phyloP scores from a whole-genome alignment of 495 filamentous ascomycete genomes.

The Aspergillus haitiensis region DNA sequence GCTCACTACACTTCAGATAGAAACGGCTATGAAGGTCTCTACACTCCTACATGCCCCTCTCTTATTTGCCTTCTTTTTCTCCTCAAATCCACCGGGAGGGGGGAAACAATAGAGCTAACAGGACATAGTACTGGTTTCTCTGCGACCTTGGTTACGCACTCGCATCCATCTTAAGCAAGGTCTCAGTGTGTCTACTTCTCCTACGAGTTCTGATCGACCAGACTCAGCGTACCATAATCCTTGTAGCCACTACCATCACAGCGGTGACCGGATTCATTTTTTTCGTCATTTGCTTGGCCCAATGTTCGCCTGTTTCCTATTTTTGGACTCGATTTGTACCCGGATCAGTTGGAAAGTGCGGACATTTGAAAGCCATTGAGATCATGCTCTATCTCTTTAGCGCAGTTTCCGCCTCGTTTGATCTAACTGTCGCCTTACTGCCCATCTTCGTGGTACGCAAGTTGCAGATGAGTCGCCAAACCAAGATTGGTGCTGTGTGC shows the following conservation, averaged over 20 bases:
- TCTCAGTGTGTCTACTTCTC: conserved; percentile 26
- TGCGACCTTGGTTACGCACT: conserved; percentile 19
- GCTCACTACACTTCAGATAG: conserved; percentile 1
- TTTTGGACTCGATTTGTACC: conserved; percentile 23
- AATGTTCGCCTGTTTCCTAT: conserved; percentile 26
- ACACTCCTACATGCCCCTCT: neutral
- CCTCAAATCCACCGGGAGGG: too few species aligned
- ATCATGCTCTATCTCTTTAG: conserved; percentile 29
- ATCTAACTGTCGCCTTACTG: conserved; percentile 27
- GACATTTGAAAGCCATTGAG: conserved; percentile 7
- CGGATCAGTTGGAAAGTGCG: conserved; percentile 5
- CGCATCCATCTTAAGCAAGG: conserved; percentile 19
- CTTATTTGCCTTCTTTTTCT: neutral
- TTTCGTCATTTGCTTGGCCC: conserved; percentile 15
- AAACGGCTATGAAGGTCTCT: conserved; percentile 17
- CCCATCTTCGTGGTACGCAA: conserved; percentile 23
- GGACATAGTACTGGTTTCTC: conserved; percentile 17
- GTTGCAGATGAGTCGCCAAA: conserved; percentile 22
- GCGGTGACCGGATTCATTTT: conserved; percentile 14
- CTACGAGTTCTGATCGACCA: conserved; percentile 19
- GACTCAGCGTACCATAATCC: conserved; percentile 18
- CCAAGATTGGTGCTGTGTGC: conserved; percentile 20
- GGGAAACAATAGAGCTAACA: neutral
- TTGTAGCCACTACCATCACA: conserved; percentile 16
- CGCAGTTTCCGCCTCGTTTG: conserved; percentile 24